Evolutionary conservation across 2,329 filamentous ascomycete genomes (phyloP), one percentile per base, ranked within the genome.

Genomic region (Colletotrichum nymphaeae): DNA sequence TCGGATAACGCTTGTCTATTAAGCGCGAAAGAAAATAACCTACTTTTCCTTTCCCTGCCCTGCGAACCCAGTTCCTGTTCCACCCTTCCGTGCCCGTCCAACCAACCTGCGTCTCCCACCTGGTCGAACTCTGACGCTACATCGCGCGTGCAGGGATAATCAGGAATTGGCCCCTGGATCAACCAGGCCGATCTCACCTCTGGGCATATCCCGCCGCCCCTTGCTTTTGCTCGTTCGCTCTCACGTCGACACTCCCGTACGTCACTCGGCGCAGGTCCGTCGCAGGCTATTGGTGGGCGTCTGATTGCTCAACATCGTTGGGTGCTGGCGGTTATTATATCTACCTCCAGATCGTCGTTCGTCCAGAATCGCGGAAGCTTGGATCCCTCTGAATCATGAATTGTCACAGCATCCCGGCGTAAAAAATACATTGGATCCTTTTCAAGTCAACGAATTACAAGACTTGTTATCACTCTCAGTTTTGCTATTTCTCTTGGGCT

Each of bases 101-200:
- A 70, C 65, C 46, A 63, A 55, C 60, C 70, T 66, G 70, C 71
- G 60, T 60, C 65, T 67, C 60, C 57, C 42, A 67, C 60, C 64
- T 67, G 58, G 58, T 16, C 49, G 9, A 37, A 62, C 66, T 69
- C 70, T 75, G 70, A 75, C 73, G 62, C 73, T 75, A 63, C 63
- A 55, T 58, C 52, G 62, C 68, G 53, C 22, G 42, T 57, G 64
- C 73, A 75, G 73, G 70, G 70, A 73, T 75, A 70, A 73, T 73
- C 73, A 73, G 66, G 65, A 53, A 73, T 69, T 69, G 70, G 63
- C 63, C 64, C 73, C 73, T 70, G 70, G 73, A 72, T 67, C 70
- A 66, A 60, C 53, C 62, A 66, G 62, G 73, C 58, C 66, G 66
- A 74, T 75, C 73, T 46, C 55, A 35, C 70, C 55, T 58, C 46